Evolutionary conservation across 345 rosid species (phyloP).

Genomic region (Toxicodendron radicans): DNA sequence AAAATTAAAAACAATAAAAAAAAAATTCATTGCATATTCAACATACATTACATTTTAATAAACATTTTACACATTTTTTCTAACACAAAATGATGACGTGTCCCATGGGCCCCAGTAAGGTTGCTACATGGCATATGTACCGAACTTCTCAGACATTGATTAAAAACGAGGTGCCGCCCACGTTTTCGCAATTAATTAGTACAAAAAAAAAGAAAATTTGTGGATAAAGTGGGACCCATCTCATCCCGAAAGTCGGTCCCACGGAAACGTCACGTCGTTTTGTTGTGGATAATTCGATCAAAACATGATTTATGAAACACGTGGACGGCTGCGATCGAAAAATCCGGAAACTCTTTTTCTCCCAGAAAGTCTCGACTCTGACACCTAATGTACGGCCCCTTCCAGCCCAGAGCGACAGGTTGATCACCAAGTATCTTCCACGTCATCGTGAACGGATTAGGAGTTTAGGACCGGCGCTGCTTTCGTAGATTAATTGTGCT

Average conservation of each 20-base stretch:
- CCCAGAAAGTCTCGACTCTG: background rate
- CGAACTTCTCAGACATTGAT: background rate
- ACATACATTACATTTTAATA: too few species aligned
- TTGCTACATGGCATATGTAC: background rate
- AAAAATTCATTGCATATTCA: too few species aligned
- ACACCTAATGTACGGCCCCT: background rate
- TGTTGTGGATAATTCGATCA: background rate
- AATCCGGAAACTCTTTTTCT: background rate
- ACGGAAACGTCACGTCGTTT: background rate
- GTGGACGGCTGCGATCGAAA: background rate
- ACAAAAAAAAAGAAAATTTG: background rate
- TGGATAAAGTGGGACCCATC: constrained; percentile 20
- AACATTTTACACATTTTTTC: too few species aligned
- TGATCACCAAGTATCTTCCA: background rate
- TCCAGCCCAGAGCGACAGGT: background rate
- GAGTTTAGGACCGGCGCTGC: background rate
- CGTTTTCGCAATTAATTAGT: background rate
- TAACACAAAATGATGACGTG: too few species aligned
- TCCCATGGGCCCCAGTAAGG: too few species aligned
- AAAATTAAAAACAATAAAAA: too few species aligned
- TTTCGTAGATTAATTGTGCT: too few species aligned
- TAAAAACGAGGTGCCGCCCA: constrained; percentile 7
- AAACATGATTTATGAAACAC: background rate
- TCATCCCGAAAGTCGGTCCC: constrained; percentile 13
- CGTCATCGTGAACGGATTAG: background rate